Evolutionary conservation across 371 early-diverging fungal species (phyloP), one percentile per base, ranked within the genome.

Genomic region (Mucor ambiguus): DNA sequence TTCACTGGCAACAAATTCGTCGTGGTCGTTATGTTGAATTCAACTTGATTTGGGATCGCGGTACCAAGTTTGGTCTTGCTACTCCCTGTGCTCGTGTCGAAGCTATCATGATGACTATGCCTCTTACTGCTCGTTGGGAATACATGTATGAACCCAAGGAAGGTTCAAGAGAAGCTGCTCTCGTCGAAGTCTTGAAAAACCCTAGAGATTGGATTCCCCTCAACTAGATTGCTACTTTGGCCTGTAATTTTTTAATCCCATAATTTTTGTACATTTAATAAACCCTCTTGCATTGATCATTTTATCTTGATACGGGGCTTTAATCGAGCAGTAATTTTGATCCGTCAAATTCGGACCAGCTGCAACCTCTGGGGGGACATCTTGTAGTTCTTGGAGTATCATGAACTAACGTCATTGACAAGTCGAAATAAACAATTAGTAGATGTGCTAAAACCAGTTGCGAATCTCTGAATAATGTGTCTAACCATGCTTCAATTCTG

Each of bases 1-100:
- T 87, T 64, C 71, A 77, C 16, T 95, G 95, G 95, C 95, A 94
- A 77, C 90, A 93, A 64, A 63, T 95, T 18, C 86, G 95, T 43
- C 87, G 95, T 32, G 95, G 95, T 12, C 88, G 94, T 18, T 95
- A 95, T 71, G 94, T 92, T 10, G 95, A 95, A 74, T 95, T 95
- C 76, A 95, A 95, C 67, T 73, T 95, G 71, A 86, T 95, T 20
- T 87, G 92, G 73, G 95, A 95, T 72, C 87, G 95, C 35, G 95
- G 95, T 49, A 95, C 95, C 33, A 93, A 94, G 72, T 95, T 95
- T 80, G 95, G 95, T 6, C 74, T 95, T 56, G 76, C 86, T 70
- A 93, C 95, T 4, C 93, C 92, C n/a, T 92, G 93, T 33, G 88
- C 94, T 7, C 80, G 95, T n/a, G 91, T 94, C 33, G 95, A 95